Evolutionary conservation across 1,139 yeast genomes (phyloP).

Genomic region (Pichia sp.): DNA sequence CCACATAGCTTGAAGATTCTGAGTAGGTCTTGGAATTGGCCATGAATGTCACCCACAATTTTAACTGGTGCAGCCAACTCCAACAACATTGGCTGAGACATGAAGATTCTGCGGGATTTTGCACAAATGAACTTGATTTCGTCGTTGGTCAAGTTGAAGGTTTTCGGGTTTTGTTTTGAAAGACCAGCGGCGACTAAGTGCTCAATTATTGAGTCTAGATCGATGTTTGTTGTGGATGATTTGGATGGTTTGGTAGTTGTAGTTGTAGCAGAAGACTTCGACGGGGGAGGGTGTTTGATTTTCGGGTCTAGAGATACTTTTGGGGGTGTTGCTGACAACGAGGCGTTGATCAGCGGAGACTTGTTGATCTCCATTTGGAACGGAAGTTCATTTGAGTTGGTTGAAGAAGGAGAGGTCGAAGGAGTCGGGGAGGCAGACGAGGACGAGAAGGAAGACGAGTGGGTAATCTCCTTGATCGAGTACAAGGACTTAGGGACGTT

Average conservation of each 20-base stretch:
- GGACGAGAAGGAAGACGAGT: conserved; percentile 32
- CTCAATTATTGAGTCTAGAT: conserved; percentile 54
- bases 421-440: conserved; percentile 7
- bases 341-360: not conserved
- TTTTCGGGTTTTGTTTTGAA: conserved; percentile 38
- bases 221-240: conserved; percentile 27
- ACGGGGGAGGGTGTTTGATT: conserved; percentile 12
- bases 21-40: conserved; percentile 72
- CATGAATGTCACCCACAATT: conserved; percentile 85
- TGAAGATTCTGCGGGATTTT: conserved; percentile 62
- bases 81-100: conserved; percentile 72
- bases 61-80: conserved; percentile 80
- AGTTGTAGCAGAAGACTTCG: not conserved
- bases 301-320: not conserved
- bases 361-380: conserved; percentile 13
- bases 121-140: conserved; percentile 45
- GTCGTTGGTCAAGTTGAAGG: conserved; percentile 43
- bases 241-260: conserved; percentile 18
- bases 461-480: conserved; percentile 41
- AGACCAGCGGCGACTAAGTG: conserved; percentile 47
- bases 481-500: conserved; percentile 30
- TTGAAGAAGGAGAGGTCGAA: conserved; percentile 8
- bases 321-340: conserved; percentile 2
- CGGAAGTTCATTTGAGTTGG: conserved; percentile 14
- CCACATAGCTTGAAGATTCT: conserved; percentile 76